Percentiles rank a stretch among this genome's conserved stretches.
Conservation (phyloP, 2,329 filamentous ascomycete genomes). For the Stagonosporopsis vannaccii region DNA sequence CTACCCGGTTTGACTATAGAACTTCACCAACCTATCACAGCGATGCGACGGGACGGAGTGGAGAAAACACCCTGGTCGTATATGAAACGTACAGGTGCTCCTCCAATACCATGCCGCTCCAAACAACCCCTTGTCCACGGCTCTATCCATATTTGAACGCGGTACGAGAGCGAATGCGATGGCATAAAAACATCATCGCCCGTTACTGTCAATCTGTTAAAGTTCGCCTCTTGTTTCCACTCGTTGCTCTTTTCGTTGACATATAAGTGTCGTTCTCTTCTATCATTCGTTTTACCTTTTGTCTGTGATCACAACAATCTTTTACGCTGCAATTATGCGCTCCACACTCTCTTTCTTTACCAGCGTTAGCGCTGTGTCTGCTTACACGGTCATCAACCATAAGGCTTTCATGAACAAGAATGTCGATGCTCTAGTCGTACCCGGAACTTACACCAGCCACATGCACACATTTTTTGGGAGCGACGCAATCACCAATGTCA, state of each 20-base stretch:
- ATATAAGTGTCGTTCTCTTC: background rate
- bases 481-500: constrained; percentile 45
- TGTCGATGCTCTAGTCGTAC: constrained; percentile 49
- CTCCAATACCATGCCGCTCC: background rate
- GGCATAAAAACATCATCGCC: background rate
- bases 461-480: constrained; percentile 51
- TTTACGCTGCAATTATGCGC: constrained; percentile 8
- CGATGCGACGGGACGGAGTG: background rate
- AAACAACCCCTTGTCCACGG: background rate
- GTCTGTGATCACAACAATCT: constrained; percentile 12
- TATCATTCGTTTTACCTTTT: background rate
- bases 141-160: background rate
- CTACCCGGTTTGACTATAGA: background rate
- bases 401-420: constrained; percentile 50
- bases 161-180: background rate
- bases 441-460: constrained; percentile 46
- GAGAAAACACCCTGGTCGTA: background rate
- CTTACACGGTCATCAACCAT: constrained; percentile 20
- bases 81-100: background rate
- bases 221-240: background rate
- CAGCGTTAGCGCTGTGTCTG: constrained; percentile 10
- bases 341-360: constrained; percentile 8
- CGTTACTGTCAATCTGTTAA: background rate
- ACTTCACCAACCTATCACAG: background rate
- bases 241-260: background rate